Evolutionary conservation across 495 filamentous ascomycete genomes (phyloP).

Genomic region (Sordaria brevicollis): DNA sequence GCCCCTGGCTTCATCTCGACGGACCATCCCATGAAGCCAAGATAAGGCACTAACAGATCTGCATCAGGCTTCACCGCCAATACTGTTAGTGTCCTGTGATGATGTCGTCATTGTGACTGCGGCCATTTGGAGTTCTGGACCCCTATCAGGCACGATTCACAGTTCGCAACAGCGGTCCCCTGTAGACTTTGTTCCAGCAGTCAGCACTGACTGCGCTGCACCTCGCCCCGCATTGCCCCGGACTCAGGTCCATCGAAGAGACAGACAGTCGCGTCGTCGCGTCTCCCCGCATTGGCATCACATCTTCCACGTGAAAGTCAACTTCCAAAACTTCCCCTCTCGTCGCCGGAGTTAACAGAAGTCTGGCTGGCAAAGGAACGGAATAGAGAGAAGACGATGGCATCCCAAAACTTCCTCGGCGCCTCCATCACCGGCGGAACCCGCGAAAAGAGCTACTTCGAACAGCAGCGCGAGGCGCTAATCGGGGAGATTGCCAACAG

Average conservation of each 20-base stretch:
- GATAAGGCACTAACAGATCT: background rate
- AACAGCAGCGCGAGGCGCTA: constrained; percentile 70
- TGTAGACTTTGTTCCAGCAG: background rate
- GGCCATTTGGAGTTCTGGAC: background rate
- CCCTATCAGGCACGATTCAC: background rate
- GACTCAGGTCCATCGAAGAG: background rate
- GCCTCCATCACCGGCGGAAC: constrained; percentile 20
- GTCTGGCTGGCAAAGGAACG: too few relatives aligned
- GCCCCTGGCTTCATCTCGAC: background rate
- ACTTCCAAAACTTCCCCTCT: too few relatives aligned
- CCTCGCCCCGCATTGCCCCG: background rate
- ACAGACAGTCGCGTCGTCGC: background rate
- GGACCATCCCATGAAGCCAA: background rate
- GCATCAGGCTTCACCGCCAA: background rate
- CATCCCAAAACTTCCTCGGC: constrained; percentile 19
- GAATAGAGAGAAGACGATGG: constrained; percentile 16
- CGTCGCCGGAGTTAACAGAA: too few relatives aligned
- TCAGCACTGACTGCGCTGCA: background rate
- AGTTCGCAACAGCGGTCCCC: background rate
- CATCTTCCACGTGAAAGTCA: background rate
- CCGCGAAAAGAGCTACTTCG: constrained; percentile 50
- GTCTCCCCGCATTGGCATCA: background rate
- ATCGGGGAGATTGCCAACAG: constrained; percentile 74
- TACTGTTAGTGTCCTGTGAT: background rate
- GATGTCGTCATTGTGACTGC: background rate